Percentiles rank a stretch among this genome's conserved stretches.
These are phyloP conservation scores for Cubamyces lactineus DNA, from an alignment of 768 basidiomycete genomes.

Conservation along the genomic window DNA sequence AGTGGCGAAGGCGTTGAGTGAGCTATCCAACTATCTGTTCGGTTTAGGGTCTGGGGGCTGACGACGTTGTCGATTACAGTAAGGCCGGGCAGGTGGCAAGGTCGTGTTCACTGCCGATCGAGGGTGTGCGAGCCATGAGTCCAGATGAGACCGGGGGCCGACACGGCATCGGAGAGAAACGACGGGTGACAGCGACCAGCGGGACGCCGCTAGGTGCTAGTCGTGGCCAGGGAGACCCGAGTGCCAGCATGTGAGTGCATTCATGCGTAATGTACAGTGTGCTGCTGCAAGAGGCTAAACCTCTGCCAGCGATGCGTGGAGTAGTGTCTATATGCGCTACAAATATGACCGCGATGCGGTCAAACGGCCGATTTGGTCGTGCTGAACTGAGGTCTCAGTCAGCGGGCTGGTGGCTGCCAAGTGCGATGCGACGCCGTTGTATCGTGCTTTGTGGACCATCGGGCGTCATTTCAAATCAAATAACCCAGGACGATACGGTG, in stretches of 20 bases:
- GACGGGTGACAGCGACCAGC: neutral
- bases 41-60: neutral
- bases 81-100: constrained; percentile 12
- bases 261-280: too few relatives aligned
- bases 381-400: neutral
- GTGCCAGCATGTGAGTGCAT: constrained; percentile 1
- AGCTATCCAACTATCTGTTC: neutral
- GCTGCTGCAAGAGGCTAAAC: too few relatives aligned
- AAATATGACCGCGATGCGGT: too few relatives aligned
- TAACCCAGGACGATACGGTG: constrained; percentile 21
- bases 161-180: constrained; percentile 5
- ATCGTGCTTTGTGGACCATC: neutral
- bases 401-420: neutral
- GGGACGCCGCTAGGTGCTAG: constrained; percentile 4
- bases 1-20: constrained; percentile 15
- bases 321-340: too few relatives aligned
- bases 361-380: too few relatives aligned
- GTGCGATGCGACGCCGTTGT: neutral
- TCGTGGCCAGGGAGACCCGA: constrained; percentile 5
- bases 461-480: constrained; percentile 16
- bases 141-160: neutral
- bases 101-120: neutral
- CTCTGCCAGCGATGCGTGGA: too few relatives aligned
- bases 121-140: constrained; percentile 1
- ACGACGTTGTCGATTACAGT: neutral